Percentiles rank a stretch among this genome's conserved stretches.
These are phyloP conservation scores for Podila verticillata DNA, from an alignment of 192 early-diverging fungal species.

Conservation along the genomic window DNA sequence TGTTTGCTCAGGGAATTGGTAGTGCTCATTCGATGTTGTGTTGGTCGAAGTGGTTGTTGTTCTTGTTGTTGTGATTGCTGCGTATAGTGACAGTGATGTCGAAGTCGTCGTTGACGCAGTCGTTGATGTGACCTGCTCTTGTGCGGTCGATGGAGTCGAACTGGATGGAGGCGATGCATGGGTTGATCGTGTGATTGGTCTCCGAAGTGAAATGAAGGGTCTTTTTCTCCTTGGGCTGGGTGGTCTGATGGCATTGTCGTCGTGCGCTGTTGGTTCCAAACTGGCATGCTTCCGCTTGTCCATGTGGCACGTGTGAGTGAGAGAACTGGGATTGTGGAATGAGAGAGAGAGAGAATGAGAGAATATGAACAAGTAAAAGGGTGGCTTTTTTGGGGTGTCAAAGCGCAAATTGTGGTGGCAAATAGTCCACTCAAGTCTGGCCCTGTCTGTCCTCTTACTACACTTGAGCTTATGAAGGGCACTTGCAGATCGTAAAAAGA, in stretches of 20 bases:
- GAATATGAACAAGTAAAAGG: no score
- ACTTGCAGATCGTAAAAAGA: no score
- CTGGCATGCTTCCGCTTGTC: slow-evolving; percentile 16
- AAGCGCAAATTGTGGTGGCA: no score
- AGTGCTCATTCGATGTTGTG: not conserved
- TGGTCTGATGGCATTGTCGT: not conserved
- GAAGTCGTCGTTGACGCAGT: no score
- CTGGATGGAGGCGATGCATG: not conserved
- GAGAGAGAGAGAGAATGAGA: no score
- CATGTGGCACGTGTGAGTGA: not conserved
- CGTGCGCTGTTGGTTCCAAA: not conserved
- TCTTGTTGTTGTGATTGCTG: not conserved
- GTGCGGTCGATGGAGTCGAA: no score
- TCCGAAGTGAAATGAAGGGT: slow-evolving; percentile 14
- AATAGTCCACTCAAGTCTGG: no score
- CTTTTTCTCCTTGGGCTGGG: slow-evolving; percentile 19
- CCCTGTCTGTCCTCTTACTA: no score
- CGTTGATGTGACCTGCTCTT: no score
- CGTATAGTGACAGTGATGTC: not conserved
- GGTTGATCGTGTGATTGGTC: slow-evolving; percentile 10
- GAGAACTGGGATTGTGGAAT: not conserved
- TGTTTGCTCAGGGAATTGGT: not conserved
- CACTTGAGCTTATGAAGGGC: no score
- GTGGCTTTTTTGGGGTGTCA: no score
- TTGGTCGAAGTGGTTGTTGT: not conserved